Base-by-base conservation (phyloP, 1,284 basidiomycete species). In the Boletus austroedulis region DNA sequence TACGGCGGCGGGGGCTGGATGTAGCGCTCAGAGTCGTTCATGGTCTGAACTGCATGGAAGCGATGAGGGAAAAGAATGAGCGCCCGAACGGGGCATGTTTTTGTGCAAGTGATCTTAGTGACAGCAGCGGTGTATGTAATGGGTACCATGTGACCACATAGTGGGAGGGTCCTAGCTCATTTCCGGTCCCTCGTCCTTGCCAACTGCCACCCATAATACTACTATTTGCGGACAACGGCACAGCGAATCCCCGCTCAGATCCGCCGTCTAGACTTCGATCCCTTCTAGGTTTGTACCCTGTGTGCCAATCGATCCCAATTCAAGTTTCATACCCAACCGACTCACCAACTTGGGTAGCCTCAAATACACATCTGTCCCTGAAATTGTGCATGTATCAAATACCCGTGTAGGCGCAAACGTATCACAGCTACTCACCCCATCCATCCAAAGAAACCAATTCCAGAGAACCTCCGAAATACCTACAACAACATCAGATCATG, bases 241-340 rank as follows among this genome's bases (percentile, higher is more conserved):
- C 9, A 19, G 59, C 52, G 50, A 64, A 66, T 62, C 57, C 19
- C 62, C 66, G 53, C 41, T 17, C 17, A 34, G 34, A 34, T 34
- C 34, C n/a, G 17, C 12, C 28, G 12, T 65, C 69, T 76, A 91
- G 17, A 92, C 79, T 71, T 91, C 90, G 57, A 92, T 90, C 15
- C 84, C 88, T 74, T 94, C 91, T 62, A 91, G 71, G 71, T 90
- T 92, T 19, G 89, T 93, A 40, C 92, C 90, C 89, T 92, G 64
- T 21, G 34, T 38, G 40, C 53, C 48, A 26, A 55, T 64, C 59
- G 55, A 7, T 60, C 41, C 46, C 29, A 36, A 6, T 19, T 31
- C 28, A 4, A 17, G 23, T 7, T 26, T 15, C 9, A 7, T 19
- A 5, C n/a, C 50, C 21, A 58, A 50, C 43, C 45, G 12, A 75